Evolutionary conservation across 2,329 filamentous ascomycete species (phyloP), one percentile per base, ranked within the genome.

Genomic region (Aspergillus sp.): DNA sequence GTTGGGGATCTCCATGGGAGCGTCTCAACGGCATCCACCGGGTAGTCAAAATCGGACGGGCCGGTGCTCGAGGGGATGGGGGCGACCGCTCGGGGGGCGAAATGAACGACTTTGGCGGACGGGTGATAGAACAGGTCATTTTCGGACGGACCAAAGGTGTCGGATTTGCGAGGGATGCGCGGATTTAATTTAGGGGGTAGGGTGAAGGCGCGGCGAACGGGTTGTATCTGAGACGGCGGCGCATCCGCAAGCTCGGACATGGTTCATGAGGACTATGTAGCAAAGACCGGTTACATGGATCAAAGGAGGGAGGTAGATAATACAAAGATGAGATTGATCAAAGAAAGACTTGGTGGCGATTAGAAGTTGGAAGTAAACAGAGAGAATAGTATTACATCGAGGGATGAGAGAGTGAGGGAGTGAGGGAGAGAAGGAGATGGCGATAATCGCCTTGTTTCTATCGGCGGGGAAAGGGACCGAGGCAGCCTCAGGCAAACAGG

Each of bases 1-100:
- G 88, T 83, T n/a, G 83, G 79, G 2, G 88, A 88, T 45, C 80
- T 81, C 85, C 88, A 93, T 49, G 87, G 79, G 46, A 94, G 75
- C 0, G 85, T 84, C 56, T 87, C 85, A 20, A 83, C 76, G 51
- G 82, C 71, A 59, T 77, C 75, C 32, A 77, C 73, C 2, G 74
- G 73, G 58, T 77, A 77, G 56, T 77, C 75, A 48, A 76, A 72
- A 53, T 77, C 74, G 13, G 68, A 62, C 1, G 70, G 67, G 1
- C 66, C 57, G 17, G 71, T 71, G 30, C 67, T 67, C 3, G 72
- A 70, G 68, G 53, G 82, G 70, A 61, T 81, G 49, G 61, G 70
- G 30, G 64, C 68, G 58, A 68, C 65, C 47, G 64, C 65, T 55
- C 65, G 65, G 63, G 63, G 78, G 66, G 65, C 80, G 68, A 89